phyloP scores from a whole-genome alignment of 2,329 filamentous ascomycete species.

The Cordyceps javanica region DNA sequence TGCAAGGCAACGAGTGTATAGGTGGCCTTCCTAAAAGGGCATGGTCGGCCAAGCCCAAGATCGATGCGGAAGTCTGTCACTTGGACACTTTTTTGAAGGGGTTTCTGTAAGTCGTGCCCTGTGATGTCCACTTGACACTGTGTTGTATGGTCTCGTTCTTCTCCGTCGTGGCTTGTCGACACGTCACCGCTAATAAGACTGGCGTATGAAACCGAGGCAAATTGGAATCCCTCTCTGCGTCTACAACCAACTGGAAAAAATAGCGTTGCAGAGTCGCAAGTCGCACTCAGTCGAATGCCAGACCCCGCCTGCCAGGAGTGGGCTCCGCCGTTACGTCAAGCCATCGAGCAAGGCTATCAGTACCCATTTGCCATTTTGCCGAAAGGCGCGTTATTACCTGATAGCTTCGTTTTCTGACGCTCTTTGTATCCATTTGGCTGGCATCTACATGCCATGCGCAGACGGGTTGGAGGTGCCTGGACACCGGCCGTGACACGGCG shows the following conservation, averaged over 20 bases:
- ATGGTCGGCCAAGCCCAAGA: neutral
- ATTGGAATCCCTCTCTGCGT: too few relatives aligned
- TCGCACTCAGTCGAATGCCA: neutral
- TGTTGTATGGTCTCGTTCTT: neutral
- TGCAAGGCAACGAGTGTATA: conserved; percentile 9
- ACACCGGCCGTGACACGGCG: conserved; percentile 17
- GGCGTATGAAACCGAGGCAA: too few relatives aligned
- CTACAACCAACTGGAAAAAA: too few relatives aligned
- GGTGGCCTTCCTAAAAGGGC: conserved; percentile 7
- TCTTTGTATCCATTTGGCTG: neutral
- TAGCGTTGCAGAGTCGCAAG: neutral
- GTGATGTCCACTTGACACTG: too few relatives aligned
- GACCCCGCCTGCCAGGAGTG: conserved; percentile 1
- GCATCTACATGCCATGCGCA: neutral
- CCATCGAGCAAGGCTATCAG: conserved; percentile 5
- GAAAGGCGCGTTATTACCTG: conserved; percentile 6
- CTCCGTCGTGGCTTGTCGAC: too few relatives aligned
- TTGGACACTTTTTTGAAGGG: neutral
- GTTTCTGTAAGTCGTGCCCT: neutral
- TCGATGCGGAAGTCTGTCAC: neutral
- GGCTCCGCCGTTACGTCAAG: conserved; percentile 7
- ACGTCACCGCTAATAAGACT: too few relatives aligned
- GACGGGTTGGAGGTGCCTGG: too few relatives aligned
- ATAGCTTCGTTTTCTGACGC: conserved; percentile 2
- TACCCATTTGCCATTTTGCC: neutral